Evolutionary conservation across 345 rosid species (phyloP), one percentile per base, ranked within the genome.

Genomic region (Gossypium mustelinum): DNA sequence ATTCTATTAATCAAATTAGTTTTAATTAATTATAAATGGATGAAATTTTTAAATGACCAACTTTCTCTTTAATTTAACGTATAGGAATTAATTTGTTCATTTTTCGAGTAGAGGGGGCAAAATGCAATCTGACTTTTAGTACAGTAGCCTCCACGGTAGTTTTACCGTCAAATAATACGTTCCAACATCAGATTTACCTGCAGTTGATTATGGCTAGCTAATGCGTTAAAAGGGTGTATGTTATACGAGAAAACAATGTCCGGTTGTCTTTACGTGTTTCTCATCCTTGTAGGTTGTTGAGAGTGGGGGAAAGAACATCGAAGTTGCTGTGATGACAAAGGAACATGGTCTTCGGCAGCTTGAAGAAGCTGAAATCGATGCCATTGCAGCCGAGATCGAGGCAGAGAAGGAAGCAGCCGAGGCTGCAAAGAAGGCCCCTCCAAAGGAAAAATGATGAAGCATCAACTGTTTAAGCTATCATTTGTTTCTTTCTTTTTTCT

Each of bases 261-360:
- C 11, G 9, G 8, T 22, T 12, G 48, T 10, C 27, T 24, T 60
- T 17, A 60, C 22, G 14, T 39, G 22, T 50, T 10, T 52, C 25
- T 67, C 55, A 1, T 43, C 1, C 27, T 11, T 64, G 52, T 75
- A 94, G 98, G 97, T 91, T 55, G 97, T 91, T 24, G 98, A 94
- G 86, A 94, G 97, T 57, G 97, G 97, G 8, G 98, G 98, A 22
- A 92, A 94, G 89, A 94, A 92, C 89, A 92, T 92, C 63, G 98
- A 94, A 85, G 83, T 92, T 63, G 98, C 95, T 66, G 94, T 92
- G 67, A 91, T 94, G 98, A 91, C 93, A 13, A 85, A 78, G 73
- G 98, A 92, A 39, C 81, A 87, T 16, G 94, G 92, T 1, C 86
- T 91, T 82, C 82, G 84, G 73, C 99, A 94, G 79, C 92, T 94